Evolutionary conservation across 495 filamentous ascomycete genomes (phyloP).

Genomic region (Hyaloscypha bicolor): DNA sequence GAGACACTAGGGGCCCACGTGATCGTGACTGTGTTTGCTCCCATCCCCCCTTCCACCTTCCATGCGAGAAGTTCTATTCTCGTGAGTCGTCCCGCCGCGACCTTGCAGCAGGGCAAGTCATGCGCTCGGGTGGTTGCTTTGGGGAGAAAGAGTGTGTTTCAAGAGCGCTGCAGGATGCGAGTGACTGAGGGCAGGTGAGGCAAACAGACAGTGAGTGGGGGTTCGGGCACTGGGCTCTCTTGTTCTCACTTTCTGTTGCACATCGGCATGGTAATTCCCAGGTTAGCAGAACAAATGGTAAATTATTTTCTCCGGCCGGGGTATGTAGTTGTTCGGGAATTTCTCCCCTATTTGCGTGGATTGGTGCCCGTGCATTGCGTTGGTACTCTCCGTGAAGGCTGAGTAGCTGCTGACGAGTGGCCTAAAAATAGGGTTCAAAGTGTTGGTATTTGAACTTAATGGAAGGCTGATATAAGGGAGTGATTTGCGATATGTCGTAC

Average conservation of each 20-base stretch:
- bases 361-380: constrained; percentile 18
- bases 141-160: too few species aligned
- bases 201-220: background rate
- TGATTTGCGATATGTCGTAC: background rate
- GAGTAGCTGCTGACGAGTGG: background rate
- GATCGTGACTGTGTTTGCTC: background rate
- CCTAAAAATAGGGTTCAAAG: background rate
- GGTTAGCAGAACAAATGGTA: constrained; percentile 6
- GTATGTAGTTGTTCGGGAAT: too few species aligned
- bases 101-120: background rate
- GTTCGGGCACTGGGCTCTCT: background rate
- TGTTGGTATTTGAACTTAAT: background rate
- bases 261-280: background rate
- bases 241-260: constrained; percentile 9
- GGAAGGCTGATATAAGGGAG: background rate
- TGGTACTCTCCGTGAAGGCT: background rate
- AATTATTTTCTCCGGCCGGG: background rate
- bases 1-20: background rate
- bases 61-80: background rate
- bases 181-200: background rate
- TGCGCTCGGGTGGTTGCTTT: background rate
- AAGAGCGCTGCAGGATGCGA: background rate
- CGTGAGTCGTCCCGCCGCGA: background rate
- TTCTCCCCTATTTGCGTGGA: constrained; percentile 23
- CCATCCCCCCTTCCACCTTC: background rate